These are phyloP conservation scores for Sanchytrium tribonematis DNA, from an alignment of 371 early-diverging fungal species.

Conservation along the genomic window DNA sequence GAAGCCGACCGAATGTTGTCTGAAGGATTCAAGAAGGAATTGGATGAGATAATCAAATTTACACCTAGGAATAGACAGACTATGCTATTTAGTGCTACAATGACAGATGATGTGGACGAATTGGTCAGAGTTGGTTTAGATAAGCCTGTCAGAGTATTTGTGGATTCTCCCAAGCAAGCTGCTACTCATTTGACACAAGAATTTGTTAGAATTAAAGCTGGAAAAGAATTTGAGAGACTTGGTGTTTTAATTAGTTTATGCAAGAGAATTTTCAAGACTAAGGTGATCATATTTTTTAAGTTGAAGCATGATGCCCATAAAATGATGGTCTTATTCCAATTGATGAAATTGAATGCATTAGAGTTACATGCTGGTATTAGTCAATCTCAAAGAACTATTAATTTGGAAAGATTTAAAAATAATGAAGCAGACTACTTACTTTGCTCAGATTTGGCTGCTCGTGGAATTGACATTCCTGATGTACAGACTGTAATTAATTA, in stretches of 20 bases:
- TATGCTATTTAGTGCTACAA: slow-evolving; percentile 98
- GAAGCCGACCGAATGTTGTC: slow-evolving; percentile 99
- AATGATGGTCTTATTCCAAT: slow-evolving; percentile 78
- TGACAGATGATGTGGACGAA: slow-evolving; percentile 93
- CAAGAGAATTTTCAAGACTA: slow-evolving; percentile 38
- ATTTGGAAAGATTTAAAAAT: slow-evolving; percentile 63
- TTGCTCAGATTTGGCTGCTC: slow-evolving; percentile 96
- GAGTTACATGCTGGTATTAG: slow-evolving; percentile 94
- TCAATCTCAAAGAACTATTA: slow-evolving; percentile 38
- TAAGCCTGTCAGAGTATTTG: slow-evolving; percentile 61
- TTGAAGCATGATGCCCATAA: slow-evolving; percentile 76
- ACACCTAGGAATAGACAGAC: slow-evolving; percentile 80
- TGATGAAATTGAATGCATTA: slow-evolving; percentile 61
- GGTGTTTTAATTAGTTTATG: slow-evolving; percentile 60
- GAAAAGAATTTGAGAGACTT: slow-evolving; percentile 51
- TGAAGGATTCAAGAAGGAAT: slow-evolving; percentile 92
- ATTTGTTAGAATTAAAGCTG: slow-evolving; percentile 71
- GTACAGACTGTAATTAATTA: slow-evolving; percentile 96
- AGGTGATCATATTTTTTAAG: slow-evolving; percentile 68
- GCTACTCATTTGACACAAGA: slow-evolving; percentile 60
- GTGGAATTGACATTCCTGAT: slow-evolving; percentile 97
- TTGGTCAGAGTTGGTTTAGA: slow-evolving; percentile 69
- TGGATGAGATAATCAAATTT: slow-evolving; percentile 70
- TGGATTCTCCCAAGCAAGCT: slow-evolving; percentile 46
- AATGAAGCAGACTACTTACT: slow-evolving; percentile 56